Base-by-base conservation (phyloP, 164 flowering plant genomes). In the Piper longum region DNA sequence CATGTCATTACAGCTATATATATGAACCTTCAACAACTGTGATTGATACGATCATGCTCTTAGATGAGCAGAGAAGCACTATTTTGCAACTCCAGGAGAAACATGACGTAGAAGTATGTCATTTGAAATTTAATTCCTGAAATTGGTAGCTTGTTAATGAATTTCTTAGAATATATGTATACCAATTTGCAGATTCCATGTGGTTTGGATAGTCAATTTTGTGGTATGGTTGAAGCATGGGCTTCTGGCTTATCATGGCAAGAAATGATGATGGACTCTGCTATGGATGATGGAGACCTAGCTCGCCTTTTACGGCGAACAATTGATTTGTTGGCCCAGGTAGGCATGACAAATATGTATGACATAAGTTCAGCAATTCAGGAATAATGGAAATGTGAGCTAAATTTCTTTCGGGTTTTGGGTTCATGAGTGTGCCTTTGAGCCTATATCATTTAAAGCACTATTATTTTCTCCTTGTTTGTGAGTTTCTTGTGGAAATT, bases 181-280 rank as follows among this genome's bases (percentile, higher is more conserved):
- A 67, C 52, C 54, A 59, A 9, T 55, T 54, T 42, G 66, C 74
- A 83, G 83, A 85, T 88, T 60, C 72, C 86, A 5, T 88, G 97
- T 76, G 82, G 81, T 69, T 75, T 89, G 78, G 97, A 93, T 76
- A 77, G 76, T 76, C 96, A 90, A 69, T 93, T 93, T 66, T 71
- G 86, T 64, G 95, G 99, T 51, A 85, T 93, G 95, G 92, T 93
- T 63, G 99, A 93, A 73, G 99, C 97, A 42, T 93, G 97, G 99
- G 99, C 96, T 43, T 88, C 95, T 68, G 97, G 97, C 67, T 74
- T 90, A 62, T 84, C 85, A 4, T 90, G 99, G 99, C 75, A 84
- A 75, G 97, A 93, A 76, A 80, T 90, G 59, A 88, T 84, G 96
- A 89, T 88, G 99, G 99, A 93, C 43, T 84, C 92, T 73, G 97